A percentile compares a stretch with the other conserved stretches of the same genome.
These are phyloP conservation scores for Theileria equi DNA, from an alignment of 169 alveolate species.

Conservation along the genomic window DNA sequence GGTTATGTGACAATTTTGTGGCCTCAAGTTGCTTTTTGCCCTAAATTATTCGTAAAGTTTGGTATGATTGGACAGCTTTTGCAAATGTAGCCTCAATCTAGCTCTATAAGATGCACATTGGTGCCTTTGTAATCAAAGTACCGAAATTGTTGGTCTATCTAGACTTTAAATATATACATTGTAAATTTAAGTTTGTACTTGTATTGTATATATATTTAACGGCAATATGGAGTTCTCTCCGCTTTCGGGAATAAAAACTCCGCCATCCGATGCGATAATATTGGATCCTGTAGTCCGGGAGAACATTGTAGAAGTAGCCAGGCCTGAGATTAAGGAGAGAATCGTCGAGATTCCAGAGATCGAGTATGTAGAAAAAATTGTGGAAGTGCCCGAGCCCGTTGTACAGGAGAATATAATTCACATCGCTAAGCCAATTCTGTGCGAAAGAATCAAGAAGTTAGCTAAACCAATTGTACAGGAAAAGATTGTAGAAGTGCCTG, in stretches of 20 bases:
- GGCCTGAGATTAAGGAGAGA: constrained; percentile 85
- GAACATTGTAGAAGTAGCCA: constrained; percentile 80
- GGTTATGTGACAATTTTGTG: too few species aligned
- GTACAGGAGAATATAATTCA: constrained; percentile 80
- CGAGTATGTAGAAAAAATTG: constrained; percentile 84
- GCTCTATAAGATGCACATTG: constrained; percentile 27
- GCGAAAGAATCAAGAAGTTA: constrained; percentile 83
- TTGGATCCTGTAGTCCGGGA: constrained; percentile 79
- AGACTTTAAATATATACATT: background rate
- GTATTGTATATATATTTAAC: background rate
- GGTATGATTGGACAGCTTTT: too few species aligned
- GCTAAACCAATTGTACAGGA: constrained; percentile 84
- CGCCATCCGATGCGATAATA: constrained; percentile 72
- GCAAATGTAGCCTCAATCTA: too few species aligned
- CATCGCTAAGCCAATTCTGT: constrained; percentile 84
- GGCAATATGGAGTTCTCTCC: background rate
- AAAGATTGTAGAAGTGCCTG: constrained; percentile 87
- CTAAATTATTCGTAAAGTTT: too few species aligned
- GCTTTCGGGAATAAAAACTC: constrained; percentile 40
- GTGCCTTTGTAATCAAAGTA: constrained; percentile 1
- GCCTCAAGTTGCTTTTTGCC: too few species aligned
- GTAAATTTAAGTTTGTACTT: background rate
- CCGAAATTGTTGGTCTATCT: background rate
- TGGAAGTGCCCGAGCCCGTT: constrained; percentile 86
- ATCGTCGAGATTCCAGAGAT: constrained; percentile 88